Percentiles rank a stretch among this genome's conserved stretches.
These are phyloP conservation scores for Mentha longifolia DNA, from an alignment of 257 asterid species.

Conservation along the genomic window DNA sequence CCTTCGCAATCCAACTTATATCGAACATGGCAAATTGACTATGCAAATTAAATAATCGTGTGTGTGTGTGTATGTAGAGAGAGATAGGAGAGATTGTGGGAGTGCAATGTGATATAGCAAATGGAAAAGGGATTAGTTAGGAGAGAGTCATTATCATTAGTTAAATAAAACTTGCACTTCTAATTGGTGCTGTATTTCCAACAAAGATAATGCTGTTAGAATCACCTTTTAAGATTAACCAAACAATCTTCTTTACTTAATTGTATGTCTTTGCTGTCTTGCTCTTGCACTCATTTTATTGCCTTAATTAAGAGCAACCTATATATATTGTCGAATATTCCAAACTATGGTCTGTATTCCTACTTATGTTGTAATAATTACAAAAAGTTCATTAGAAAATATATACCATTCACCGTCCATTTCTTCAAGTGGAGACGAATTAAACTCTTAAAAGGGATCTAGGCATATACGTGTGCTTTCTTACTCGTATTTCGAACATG, in stretches of 20 bases:
- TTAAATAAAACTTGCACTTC: conserved; percentile 15
- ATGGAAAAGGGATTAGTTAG: conserved; percentile 49
- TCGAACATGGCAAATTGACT: no score
- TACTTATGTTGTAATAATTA: neutral
- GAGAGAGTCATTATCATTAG: conserved; percentile 62
- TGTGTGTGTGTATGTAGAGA: no score
- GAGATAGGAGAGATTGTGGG: no score
- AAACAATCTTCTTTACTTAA: conserved; percentile 1
- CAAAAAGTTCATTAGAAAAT: neutral
- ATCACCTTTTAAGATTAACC: conserved; percentile 32
- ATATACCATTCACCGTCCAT: neutral
- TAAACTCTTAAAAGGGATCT: neutral
- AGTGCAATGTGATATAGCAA: no score
- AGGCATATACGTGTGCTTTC: no score
- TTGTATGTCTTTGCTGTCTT: conserved; percentile 24
- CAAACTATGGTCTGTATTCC: conserved; percentile 1
- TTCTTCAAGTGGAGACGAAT: neutral
- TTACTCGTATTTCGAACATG: no score
- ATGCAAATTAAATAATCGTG: no score
- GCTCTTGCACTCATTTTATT: conserved; percentile 20
- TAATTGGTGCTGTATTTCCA: conserved; percentile 41
- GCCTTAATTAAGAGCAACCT: no score
- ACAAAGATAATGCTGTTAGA: conserved; percentile 47
- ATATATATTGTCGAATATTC: conserved; percentile 19
- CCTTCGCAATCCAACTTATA: no score